phyloP scores from a whole-genome alignment of 495 filamentous ascomycete species.

The Aspergillus egyptiacus region DNA sequence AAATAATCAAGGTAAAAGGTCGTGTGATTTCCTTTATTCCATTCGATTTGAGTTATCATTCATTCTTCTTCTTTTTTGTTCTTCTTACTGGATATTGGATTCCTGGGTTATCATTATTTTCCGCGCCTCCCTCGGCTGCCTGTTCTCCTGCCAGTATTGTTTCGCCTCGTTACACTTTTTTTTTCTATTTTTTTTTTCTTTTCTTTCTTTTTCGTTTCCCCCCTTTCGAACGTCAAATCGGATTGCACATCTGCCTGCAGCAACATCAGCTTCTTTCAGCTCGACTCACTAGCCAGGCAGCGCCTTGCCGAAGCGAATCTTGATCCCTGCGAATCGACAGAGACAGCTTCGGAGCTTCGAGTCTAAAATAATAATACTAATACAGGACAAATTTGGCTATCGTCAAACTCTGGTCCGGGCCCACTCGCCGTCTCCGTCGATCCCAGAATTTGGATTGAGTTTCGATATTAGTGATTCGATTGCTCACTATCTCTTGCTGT shows the following conservation, averaged over 20 bases:
- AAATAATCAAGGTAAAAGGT: too few species aligned
- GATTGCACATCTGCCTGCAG: not conserved
- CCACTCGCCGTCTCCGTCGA: slow-evolving; percentile 8
- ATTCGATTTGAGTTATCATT: slow-evolving; percentile 18
- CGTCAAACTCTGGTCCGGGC: slow-evolving; percentile 6
- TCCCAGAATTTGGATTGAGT: not conserved
- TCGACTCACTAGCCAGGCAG: not conserved
- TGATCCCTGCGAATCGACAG: too few species aligned
- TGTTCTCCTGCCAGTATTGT: not conserved
- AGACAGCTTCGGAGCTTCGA: not conserved
- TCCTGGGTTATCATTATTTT: not conserved
- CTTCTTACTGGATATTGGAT: slow-evolving; percentile 3
- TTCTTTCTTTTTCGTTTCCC: slow-evolving; percentile 4
- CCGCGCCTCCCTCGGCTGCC: slow-evolving; percentile 7
- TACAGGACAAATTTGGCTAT: too few species aligned
- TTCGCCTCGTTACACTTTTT: not conserved
- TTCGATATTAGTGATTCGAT: slow-evolving; percentile 11
- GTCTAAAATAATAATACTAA: too few species aligned
- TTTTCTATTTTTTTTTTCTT: not conserved
- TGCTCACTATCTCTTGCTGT: slow-evolving; percentile 12
- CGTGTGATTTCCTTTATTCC: slow-evolving; percentile 18
- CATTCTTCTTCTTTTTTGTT: not conserved
- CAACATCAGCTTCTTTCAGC: not conserved
- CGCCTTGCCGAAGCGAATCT: too few species aligned
- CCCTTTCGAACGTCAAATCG: slow-evolving; percentile 3